Evolutionary conservation across 2,329 filamentous ascomycete species (phyloP).

Genomic region (Aspergillus ibericus): DNA sequence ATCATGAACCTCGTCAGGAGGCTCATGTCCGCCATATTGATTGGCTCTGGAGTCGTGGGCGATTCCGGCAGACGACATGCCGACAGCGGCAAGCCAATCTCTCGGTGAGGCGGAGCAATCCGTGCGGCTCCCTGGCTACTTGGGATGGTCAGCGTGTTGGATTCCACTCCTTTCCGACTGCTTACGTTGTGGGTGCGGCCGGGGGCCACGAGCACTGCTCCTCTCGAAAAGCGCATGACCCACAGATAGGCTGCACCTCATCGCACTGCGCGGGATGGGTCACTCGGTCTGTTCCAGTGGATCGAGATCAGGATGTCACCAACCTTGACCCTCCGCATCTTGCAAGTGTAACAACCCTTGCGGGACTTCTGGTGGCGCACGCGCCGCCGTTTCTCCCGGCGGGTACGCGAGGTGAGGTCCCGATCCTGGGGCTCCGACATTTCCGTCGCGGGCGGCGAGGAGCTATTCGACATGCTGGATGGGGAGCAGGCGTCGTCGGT

Average conservation of each 20-base stretch:
- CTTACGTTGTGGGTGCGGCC: neutral
- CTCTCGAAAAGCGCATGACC: conserved; percentile 19
- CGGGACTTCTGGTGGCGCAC: conserved; percentile 3
- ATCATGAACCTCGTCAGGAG: conserved; percentile 20
- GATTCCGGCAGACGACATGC: neutral
- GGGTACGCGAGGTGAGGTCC: no score
- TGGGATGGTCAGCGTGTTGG: neutral
- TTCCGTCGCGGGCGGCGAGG: no score
- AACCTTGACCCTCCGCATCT: conserved; percentile 28
- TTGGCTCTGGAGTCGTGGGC: neutral
- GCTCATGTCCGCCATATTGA: conserved; percentile 23
- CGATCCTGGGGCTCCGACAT: no score
- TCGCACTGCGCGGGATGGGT: conserved; percentile 24
- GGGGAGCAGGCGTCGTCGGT: no score
- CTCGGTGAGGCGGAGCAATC: no score
- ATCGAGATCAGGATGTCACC: neutral
- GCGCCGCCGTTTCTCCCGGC: neutral
- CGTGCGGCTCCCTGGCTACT: no score
- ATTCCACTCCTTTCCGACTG: no score
- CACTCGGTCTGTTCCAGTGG: no score
- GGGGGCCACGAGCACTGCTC: conserved; percentile 18
- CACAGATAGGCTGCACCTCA: conserved; percentile 25
- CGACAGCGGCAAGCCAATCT: conserved; percentile 11
- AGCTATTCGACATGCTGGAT: no score
- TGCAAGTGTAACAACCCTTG: conserved; percentile 27